Percentiles rank a stretch among this genome's conserved stretches.
These are phyloP conservation scores for Amanita rubescens DNA, from an alignment of 768 basidiomycete genomes.

Conservation along the genomic window DNA sequence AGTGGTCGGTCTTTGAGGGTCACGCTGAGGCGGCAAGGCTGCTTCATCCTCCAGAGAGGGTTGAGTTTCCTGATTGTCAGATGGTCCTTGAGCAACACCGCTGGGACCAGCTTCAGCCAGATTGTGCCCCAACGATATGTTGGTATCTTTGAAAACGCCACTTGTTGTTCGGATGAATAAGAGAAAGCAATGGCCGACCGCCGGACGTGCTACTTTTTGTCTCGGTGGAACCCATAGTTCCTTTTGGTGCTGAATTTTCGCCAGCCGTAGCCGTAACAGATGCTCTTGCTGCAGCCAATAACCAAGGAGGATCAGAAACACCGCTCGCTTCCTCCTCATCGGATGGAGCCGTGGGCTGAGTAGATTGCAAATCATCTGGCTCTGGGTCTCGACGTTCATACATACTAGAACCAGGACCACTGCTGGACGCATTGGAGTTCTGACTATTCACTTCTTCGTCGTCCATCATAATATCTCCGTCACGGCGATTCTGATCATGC, in stretches of 20 bases:
- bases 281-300: constrained; percentile 3
- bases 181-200: constrained; percentile 7
- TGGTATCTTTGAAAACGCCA: constrained; percentile 10
- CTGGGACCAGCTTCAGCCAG: not conserved
- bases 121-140: not conserved
- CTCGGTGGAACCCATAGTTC: not conserved
- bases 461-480: not conserved
- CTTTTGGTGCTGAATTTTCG: not conserved
- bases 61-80: constrained; percentile 10
- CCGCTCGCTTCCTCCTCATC: constrained; percentile 14
- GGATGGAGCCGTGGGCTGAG: constrained; percentile 29
- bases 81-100: not conserved
- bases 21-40: not conserved
- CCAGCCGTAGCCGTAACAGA: not conserved
- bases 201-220: constrained; percentile 5
- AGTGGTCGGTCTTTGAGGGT: not conserved
- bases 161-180: constrained; percentile 11
- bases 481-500: not conserved
- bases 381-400: constrained; percentile 1
- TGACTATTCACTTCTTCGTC: constrained; percentile 5
- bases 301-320: constrained; percentile 2
- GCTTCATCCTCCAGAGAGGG: constrained; percentile 7
- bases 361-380: constrained; percentile 10
- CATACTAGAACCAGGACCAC: constrained; percentile 4
- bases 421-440: constrained; percentile 3